Conservation (phyloP, 2,329 filamentous ascomycete species). For the Rhexocercosporidium sp. region DNA sequence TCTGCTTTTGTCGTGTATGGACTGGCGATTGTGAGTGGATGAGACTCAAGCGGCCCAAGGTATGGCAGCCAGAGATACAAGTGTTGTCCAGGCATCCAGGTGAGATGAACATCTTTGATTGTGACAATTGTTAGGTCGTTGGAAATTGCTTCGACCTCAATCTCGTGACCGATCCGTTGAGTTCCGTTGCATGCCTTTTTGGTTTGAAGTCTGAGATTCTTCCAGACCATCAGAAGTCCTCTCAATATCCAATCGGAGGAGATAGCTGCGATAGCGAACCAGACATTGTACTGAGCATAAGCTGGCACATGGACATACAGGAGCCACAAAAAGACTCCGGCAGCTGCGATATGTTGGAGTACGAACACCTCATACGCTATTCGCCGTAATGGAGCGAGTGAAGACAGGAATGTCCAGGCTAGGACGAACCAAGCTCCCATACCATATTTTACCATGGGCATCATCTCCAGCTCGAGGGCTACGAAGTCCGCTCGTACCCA, state of each 20-base stretch:
- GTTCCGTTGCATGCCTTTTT: slow-evolving; percentile 26
- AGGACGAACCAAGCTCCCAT: slow-evolving; percentile 69
- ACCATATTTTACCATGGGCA: slow-evolving; percentile 70
- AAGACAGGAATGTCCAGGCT: slow-evolving; percentile 68
- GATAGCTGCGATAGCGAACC: slow-evolving; percentile 67
- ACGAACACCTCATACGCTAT: slow-evolving; percentile 74
- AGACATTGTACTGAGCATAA: slow-evolving; percentile 65
- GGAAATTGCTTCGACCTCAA: slow-evolving; percentile 54
- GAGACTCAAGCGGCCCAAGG: slow-evolving; percentile 59
- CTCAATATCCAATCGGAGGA: slow-evolving; percentile 64
- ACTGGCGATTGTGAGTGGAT: slow-evolving; percentile 66
- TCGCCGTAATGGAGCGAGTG: slow-evolving; percentile 67
- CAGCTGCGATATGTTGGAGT: slow-evolving; percentile 67
- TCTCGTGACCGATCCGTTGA: slow-evolving; percentile 57
- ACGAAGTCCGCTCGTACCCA: slow-evolving; percentile 67
- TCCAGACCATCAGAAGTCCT: slow-evolving; percentile 52
- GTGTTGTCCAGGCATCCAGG: slow-evolving; percentile 64
- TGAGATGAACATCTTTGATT: slow-evolving; percentile 63
- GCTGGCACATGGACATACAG: slow-evolving; percentile 67
- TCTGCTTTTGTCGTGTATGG: slow-evolving; percentile 52
- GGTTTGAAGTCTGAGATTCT: slow-evolving; percentile 54
- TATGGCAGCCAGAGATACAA: slow-evolving; percentile 65
- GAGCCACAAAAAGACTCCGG: slow-evolving; percentile 65
- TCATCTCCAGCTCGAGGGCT: slow-evolving; percentile 60
- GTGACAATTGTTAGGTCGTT: slow-evolving; percentile 61